Percentiles rank a stretch among this genome's conserved stretches.
phyloP scores from a whole-genome alignment of 2,329 filamentous ascomycete species.

The Pseudopyricularia cyperi region DNA sequence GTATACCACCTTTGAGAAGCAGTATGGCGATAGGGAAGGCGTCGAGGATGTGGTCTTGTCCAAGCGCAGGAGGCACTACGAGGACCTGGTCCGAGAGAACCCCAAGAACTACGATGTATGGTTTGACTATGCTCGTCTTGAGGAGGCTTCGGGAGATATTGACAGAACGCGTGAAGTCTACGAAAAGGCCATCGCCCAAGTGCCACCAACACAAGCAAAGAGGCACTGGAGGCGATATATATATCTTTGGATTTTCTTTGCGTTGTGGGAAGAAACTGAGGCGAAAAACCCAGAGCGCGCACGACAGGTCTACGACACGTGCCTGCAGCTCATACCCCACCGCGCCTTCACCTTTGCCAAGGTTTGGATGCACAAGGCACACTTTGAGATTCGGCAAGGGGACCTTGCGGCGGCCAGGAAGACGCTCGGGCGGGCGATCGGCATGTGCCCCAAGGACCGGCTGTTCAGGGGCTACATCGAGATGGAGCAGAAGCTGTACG shows the following conservation, averaged over 20 bases:
- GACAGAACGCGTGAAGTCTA: constrained; percentile 86
- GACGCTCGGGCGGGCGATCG: constrained; percentile 77
- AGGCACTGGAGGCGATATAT: constrained; percentile 95
- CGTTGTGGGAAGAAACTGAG: constrained; percentile 85
- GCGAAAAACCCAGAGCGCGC: constrained; percentile 67
- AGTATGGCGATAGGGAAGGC: constrained; percentile 85
- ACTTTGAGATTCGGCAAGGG: constrained; percentile 84
- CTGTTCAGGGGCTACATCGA: constrained; percentile 90
- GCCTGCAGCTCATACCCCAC: constrained; percentile 78
- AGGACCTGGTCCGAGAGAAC: constrained; percentile 87
- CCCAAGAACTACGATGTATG: constrained; percentile 94
- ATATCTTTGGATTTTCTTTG: constrained; percentile 96
- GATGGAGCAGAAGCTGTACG: constrained; percentile 83
- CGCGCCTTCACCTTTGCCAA: constrained; percentile 97
- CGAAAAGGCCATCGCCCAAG: constrained; percentile 87
- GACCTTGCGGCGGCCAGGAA: constrained; percentile 73
- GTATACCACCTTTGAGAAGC: constrained; percentile 97
- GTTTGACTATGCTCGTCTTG: constrained; percentile 88
- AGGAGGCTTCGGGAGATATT: constrained; percentile 71
- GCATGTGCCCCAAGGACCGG: constrained; percentile 92
- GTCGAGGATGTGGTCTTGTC: constrained; percentile 94
- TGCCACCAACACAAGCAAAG: constrained; percentile 92
- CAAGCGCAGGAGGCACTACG: constrained; percentile 85
- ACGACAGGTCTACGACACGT: constrained; percentile 82
- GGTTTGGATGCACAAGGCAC: constrained; percentile 84